Percentiles rank a stretch among this genome's conserved stretches.
Conservation (phyloP, 225 moss, liverwort and hornwort species). For the Sphagnum tenellum region DNA sequence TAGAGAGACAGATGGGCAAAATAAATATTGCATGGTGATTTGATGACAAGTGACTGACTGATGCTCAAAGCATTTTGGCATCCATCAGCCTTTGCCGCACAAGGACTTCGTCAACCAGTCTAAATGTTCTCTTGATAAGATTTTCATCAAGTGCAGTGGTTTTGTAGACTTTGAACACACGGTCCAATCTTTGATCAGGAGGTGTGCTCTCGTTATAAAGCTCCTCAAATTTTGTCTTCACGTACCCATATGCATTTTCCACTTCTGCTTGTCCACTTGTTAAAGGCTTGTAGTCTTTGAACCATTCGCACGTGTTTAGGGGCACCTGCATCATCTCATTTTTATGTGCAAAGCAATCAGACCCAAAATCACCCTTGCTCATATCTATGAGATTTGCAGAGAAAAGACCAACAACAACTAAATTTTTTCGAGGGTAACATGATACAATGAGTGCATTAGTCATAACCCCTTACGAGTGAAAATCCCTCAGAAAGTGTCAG, state of each 20-base stretch:
- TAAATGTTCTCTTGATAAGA: constrained; percentile 48
- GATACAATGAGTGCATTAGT: too few relatives aligned
- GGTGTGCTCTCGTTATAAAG: constrained; percentile 28
- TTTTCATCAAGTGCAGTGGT: constrained; percentile 50
- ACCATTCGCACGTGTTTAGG: constrained; percentile 56
- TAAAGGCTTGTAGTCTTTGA: constrained; percentile 40
- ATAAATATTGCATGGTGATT: too few relatives aligned
- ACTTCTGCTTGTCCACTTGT: constrained; percentile 38
- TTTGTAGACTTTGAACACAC: constrained; percentile 50
- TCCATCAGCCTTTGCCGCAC: constrained; percentile 20
- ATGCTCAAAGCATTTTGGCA: constrained; percentile 17
- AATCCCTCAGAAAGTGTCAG: too few relatives aligned
- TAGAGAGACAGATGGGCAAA: too few relatives aligned
- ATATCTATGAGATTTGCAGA: too few relatives aligned
- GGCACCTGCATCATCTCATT: constrained; percentile 24
- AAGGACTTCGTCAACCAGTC: constrained; percentile 43
- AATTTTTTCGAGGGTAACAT: too few relatives aligned
- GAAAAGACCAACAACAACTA: too few relatives aligned
- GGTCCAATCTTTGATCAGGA: constrained; percentile 18
- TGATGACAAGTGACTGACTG: too few relatives aligned
- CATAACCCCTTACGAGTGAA: too few relatives aligned
- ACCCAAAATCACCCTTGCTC: too few relatives aligned
- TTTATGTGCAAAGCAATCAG: too few relatives aligned
- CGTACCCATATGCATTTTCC: constrained; percentile 41
- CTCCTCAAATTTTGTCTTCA: constrained; percentile 51